Percentiles rank a stretch among this genome's conserved stretches.
phyloP scores from a whole-genome alignment of 2,329 filamentous ascomycete genomes.

The Neofusicoccum kwambonambiense region DNA sequence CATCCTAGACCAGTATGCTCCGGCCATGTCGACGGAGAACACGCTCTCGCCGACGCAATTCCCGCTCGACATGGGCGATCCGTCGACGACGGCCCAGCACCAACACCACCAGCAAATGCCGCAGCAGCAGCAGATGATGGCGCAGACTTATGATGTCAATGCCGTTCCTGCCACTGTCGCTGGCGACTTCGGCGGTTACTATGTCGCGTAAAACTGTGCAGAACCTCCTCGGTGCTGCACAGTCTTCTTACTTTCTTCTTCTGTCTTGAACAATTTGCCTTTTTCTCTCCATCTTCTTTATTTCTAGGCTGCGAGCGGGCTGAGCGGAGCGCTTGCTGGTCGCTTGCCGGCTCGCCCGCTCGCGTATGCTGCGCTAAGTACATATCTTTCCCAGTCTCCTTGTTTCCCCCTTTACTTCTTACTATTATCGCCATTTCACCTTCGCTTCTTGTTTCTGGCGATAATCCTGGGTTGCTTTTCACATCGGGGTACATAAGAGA shows the following conservation, averaged over 20 bases:
- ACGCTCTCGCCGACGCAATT: slow-evolving; percentile 11
- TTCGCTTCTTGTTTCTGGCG: not conserved
- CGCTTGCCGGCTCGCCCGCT: not conserved
- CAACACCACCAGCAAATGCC: slow-evolving; percentile 7
- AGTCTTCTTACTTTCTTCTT: not conserved
- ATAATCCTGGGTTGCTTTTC: not conserved
- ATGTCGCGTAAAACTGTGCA: slow-evolving; percentile 4
- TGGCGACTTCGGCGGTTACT: slow-evolving; percentile 13
- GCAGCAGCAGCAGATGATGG: slow-evolving; percentile 13
- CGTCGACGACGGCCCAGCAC: not conserved
- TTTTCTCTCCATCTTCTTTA: not conserved
- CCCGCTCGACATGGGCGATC: slow-evolving; percentile 6
- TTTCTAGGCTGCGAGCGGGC: slow-evolving; percentile 1
- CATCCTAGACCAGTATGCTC: slow-evolving; percentile 14
- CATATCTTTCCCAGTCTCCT: not conserved
- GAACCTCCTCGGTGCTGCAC: not conserved
- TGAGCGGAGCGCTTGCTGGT: not conserved
- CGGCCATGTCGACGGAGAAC: slow-evolving; percentile 2
- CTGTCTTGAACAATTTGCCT: not conserved
- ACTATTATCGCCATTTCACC: not conserved
- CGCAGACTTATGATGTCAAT: slow-evolving; percentile 11
- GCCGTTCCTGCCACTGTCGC: slow-evolving; percentile 3
- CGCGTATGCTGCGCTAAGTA: slow-evolving; percentile 2
- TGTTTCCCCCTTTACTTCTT: not conserved
- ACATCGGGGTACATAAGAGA: not conserved